phyloP scores from a whole-genome alignment of 371 early-diverging fungal genomes.

The Apophysomyces ossiformis region DNA sequence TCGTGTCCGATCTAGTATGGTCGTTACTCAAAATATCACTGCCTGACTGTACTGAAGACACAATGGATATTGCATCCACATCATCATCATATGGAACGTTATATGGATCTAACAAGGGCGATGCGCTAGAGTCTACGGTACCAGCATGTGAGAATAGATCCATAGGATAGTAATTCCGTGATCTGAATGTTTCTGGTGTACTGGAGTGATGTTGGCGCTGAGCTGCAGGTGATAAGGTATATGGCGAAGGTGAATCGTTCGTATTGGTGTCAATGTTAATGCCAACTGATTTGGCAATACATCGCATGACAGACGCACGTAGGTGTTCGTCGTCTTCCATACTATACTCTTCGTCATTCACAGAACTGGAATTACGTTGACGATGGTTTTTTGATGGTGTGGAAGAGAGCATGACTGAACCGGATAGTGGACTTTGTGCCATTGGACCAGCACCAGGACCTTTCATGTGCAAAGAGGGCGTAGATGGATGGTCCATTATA shows the following conservation, averaged over 20 bases:
- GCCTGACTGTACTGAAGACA: constrained; percentile 53
- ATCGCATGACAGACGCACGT: constrained; percentile 67
- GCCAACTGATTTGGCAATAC: constrained; percentile 56
- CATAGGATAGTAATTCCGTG: constrained; percentile 38
- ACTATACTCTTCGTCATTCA: constrained; percentile 47
- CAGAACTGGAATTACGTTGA: constrained; percentile 25
- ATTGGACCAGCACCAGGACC: constrained; percentile 10
- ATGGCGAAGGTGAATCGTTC: constrained; percentile 15
- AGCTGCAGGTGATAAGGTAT: constrained; percentile 12
- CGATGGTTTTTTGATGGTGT: constrained; percentile 29
- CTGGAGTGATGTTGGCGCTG: not conserved
- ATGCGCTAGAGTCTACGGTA: constrained; percentile 35
- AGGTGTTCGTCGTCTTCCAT: constrained; percentile 69
- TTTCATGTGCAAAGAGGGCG: constrained; percentile 30
- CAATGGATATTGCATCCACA: constrained; percentile 38
- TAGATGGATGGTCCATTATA: constrained; percentile 40
- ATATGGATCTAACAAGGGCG: constrained; percentile 40
- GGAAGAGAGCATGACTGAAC: constrained; percentile 2
- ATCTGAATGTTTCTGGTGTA: constrained; percentile 14
- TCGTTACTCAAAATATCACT: constrained; percentile 21
- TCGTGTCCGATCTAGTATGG: constrained; percentile 28
- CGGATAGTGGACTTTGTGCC: constrained; percentile 9
- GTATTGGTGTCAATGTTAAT: constrained; percentile 20
- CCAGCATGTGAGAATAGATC: constrained; percentile 53
- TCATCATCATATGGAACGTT: constrained; percentile 44